Conservation (phyloP, 129 eudicot genomes). For the Escallonia rubra region DNA sequence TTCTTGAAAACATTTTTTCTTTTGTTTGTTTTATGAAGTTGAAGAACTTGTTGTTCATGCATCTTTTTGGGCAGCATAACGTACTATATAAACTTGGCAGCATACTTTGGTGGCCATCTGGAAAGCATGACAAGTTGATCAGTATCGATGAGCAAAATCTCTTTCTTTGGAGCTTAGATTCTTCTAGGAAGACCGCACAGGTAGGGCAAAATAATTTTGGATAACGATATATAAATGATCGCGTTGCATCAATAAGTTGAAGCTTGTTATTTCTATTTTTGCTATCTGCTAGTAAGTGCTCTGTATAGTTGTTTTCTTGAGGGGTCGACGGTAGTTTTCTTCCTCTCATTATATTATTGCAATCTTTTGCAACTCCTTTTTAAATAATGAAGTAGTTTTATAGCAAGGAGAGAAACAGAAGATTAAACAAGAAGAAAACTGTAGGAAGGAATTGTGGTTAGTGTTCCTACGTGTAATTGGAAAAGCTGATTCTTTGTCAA, state of each 20-base stretch:
- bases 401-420: neutral
- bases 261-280: too few species aligned
- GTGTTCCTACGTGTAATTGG: neutral
- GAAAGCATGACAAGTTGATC: conserved; percentile 85
- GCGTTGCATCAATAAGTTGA: too few species aligned
- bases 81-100: conserved; percentile 34
- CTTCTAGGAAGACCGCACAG: conserved; percentile 95
- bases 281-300: too few species aligned
- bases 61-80: conserved; percentile 4
- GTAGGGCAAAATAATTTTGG: conserved; percentile 27
- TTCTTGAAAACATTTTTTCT: neutral
- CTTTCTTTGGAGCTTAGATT: conserved; percentile 87
- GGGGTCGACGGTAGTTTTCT: too few species aligned
- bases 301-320: too few species aligned
- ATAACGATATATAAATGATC: neutral
- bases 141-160: conserved; percentile 88
- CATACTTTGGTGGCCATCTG: conserved; percentile 97
- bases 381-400: neutral
- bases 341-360: too few species aligned
- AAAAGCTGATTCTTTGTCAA: neutral
- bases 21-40: too few species aligned
- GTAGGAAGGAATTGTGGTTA: neutral
- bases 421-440: neutral
- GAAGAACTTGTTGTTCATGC: neutral
- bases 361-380: neutral